A percentile compares a stretch with the other conserved stretches of the same genome.
Evolutionary conservation across 1,284 basidiomycete species (phyloP).

Genomic region (Rhodotorula sp.): DNA sequence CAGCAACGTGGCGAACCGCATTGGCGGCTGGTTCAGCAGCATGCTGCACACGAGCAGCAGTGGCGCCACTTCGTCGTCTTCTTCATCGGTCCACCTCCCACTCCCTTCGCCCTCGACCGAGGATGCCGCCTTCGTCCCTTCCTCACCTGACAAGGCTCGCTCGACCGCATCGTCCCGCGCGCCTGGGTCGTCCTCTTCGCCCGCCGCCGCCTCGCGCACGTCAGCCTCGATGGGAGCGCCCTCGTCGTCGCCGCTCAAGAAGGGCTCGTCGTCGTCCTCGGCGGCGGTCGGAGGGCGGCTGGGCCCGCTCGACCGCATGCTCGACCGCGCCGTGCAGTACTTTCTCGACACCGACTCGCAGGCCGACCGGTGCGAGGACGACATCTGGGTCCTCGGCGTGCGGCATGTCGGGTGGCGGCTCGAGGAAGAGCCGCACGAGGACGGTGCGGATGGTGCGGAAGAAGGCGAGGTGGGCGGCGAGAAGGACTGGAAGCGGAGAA

Average conservation of each 20-base stretch:
- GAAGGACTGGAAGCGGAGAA: background rate
- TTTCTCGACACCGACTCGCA: conserved; percentile 44
- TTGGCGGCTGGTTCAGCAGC: conserved; percentile 40
- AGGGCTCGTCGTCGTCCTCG: background rate
- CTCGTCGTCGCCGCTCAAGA: conserved; percentile 17
- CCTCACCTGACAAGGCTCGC: conserved; percentile 12
- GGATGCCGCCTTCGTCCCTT: background rate
- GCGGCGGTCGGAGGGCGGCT: conserved; percentile 1
- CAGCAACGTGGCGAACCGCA: conserved; percentile 4
- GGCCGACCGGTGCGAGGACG: conserved; percentile 39
- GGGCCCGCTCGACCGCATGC: conserved; percentile 42
- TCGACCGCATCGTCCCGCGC: background rate
- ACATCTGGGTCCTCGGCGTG: conserved; percentile 47
- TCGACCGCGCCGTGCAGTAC: conserved; percentile 45
- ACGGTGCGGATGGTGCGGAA: background rate
- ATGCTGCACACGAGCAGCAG: conserved; percentile 15
- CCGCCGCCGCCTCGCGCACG: background rate
- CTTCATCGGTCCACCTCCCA: conserved; percentile 12
- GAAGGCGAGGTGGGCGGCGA: background rate
- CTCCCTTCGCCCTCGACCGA: background rate
- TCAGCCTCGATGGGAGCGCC: background rate
- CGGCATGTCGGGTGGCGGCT: conserved; percentile 26
- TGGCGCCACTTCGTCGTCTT: background rate
- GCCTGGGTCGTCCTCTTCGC: background rate
- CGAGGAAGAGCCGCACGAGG: background rate